Evolutionary conservation across 2,329 filamentous ascomycete species (phyloP), one percentile per base, ranked within the genome.

Genomic region (Aspergillus fumigatus): DNA sequence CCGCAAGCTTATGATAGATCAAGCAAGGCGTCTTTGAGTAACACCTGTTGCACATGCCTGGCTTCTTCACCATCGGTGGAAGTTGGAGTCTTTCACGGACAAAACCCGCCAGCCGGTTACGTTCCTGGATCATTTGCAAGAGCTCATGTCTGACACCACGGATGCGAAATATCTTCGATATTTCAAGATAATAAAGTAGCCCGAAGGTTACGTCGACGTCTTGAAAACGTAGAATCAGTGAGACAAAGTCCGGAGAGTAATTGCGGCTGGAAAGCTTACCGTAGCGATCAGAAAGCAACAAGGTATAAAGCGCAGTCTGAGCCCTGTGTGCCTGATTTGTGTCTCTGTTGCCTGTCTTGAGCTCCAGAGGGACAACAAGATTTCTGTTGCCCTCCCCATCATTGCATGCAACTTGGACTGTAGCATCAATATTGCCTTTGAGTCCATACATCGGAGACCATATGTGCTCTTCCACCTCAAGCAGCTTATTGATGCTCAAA

Each of bases 381-480:
- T 84, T 89, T 59, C 84, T 84, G 49, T 79, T 75, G 29, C 83
- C 80, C n/a, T 82, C 77, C 26, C 85, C 84, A 55, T 96, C 88
- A 54, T 84, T 79, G 79, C 97, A 89, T 0, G 84, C 85, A 17
- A 94, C 88, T 75, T 99, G 90, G 1, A 99, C 89, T 0, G 94
- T 97, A 27, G 94, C 94, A 75, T 99, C 94, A 58, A 99, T 94
- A 65, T 97, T 99, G 29, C 94, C 94, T 73, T 99, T 99, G 17
- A 99, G 80, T 0, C 94, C 94, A 70, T 96, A 99, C 85, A 92
- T 93, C 0, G 94, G 94, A 6, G 93, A 97, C 94, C 94, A 99
- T 27, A 99, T 87, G 69, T 97, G 94, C 73, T 99, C 94, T 71
- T 99, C 94, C 9, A 99, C 90, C 69, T 97, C 94, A 14, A 99